Evolutionary conservation across 805 yeast genomes (phyloP).

Genomic region (Komagataella populi): DNA sequence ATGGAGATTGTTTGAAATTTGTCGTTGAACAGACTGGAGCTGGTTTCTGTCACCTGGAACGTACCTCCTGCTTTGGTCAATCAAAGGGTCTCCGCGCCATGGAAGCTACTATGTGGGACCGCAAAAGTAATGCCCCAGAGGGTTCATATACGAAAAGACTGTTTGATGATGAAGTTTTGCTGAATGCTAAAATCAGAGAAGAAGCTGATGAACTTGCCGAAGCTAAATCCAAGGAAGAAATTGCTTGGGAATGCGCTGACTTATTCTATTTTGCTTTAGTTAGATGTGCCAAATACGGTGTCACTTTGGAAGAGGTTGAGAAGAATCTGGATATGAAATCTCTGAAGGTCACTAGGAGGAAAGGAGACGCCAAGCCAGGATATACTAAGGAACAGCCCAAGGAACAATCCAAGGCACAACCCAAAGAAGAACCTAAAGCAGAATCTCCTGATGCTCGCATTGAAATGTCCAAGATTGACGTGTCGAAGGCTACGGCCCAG

Average conservation of each 20-base stretch:
- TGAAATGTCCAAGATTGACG: slow-evolving; percentile 35
- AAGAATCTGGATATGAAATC: slow-evolving; percentile 72
- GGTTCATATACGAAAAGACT: slow-evolving; percentile 92
- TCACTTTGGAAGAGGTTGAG: slow-evolving; percentile 69
- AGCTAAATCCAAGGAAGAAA: slow-evolving; percentile 50
- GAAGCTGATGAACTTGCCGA: slow-evolving; percentile 94
- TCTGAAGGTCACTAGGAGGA: slow-evolving; percentile 79
- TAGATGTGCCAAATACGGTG: slow-evolving; percentile 56
- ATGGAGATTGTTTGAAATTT: slow-evolving; percentile 80
- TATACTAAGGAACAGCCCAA: slow-evolving; percentile 27
- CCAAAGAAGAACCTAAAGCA: slow-evolving; percentile 9
- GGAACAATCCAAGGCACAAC: slow-evolving; percentile 6
- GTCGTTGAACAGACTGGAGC: slow-evolving; percentile 74
- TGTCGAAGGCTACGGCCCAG: slow-evolving; percentile 21
- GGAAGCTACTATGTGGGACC: slow-evolving; percentile 49
- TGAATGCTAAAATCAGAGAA: slow-evolving; percentile 82
- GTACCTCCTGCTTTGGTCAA: slow-evolving; percentile 70
- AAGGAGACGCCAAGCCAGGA: slow-evolving; percentile 89
- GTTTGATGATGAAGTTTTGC: slow-evolving; percentile 61
- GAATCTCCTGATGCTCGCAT: slow-evolving; percentile 23
- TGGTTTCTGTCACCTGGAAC: slow-evolving; percentile 87
- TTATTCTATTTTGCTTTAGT: slow-evolving; percentile 44
- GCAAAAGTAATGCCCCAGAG: slow-evolving; percentile 62
- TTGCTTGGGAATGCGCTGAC: slow-evolving; percentile 98
- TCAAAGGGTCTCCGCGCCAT: slow-evolving; percentile 54